Conservation (phyloP, 768 basidiomycete species). For the Coprinopsis cinerea region DNA sequence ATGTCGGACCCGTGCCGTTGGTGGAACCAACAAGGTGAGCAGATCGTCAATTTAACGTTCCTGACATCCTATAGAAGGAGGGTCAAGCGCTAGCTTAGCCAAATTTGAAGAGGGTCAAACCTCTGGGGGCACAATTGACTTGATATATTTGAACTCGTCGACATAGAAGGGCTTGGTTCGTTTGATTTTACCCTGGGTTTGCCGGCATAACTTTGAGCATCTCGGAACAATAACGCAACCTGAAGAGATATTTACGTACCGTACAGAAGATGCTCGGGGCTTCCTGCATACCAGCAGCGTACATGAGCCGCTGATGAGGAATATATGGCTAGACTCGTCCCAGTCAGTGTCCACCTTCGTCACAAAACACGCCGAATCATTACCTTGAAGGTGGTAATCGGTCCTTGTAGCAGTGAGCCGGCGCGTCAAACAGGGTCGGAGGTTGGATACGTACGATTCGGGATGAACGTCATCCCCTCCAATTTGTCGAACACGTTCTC, state of each 20-base stretch:
- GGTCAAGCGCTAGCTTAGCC: not conserved
- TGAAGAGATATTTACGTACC: constrained; percentile 25
- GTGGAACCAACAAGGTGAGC: constrained; percentile 69
- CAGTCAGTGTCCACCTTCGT: not conserved
- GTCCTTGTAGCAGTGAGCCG: constrained; percentile 26
- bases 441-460: constrained; percentile 32
- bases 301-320: constrained; percentile 41
- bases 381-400: constrained; percentile 48
- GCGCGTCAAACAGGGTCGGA: constrained; percentile 6
- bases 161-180: constrained; percentile 57
- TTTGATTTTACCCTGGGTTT: constrained; percentile 50
- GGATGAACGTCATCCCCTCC: constrained; percentile 53
- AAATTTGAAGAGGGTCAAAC: constrained; percentile 21
- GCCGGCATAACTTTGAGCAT: constrained; percentile 18
- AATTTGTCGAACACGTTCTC: constrained; percentile 65
- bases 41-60: constrained; percentile 66
- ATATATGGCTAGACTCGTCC: constrained; percentile 31
- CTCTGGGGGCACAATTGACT: constrained; percentile 49
- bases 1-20: constrained; percentile 55
- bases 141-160: constrained; percentile 57
- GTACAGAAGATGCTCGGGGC: constrained; percentile 37
- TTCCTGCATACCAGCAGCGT: constrained; percentile 32
- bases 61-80: constrained; percentile 44
- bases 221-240: not conserved
- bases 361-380: not conserved